Percentiles rank a stretch among this genome's conserved stretches.
phyloP scores from a whole-genome alignment of 2,329 filamentous ascomycete genomes.

The Aureobasidium sp. region DNA sequence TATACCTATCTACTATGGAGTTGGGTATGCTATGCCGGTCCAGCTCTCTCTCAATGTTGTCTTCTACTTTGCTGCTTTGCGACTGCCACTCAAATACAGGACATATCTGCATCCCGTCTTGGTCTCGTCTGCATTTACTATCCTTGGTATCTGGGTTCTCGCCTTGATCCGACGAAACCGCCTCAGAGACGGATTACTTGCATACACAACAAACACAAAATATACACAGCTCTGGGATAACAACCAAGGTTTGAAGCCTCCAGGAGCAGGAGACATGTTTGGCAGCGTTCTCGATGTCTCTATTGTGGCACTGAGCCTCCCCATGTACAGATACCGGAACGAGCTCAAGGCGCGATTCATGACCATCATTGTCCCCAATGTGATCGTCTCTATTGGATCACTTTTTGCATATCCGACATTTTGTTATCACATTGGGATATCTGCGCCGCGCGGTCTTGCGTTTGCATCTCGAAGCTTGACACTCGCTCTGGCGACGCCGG shows the following conservation, averaged over 20 bases:
- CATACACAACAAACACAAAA: conserved; percentile 45
- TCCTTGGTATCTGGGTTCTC: conserved; percentile 46
- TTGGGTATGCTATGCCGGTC: conserved; percentile 41
- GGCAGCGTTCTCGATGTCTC: conserved; percentile 47
- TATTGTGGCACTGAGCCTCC: conserved; percentile 51
- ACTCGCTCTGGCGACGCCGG: conserved; percentile 50
- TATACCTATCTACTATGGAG: conserved; percentile 46
- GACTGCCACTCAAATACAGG: conserved; percentile 41
- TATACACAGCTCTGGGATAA: conserved; percentile 46
- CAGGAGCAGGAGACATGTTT: conserved; percentile 51
- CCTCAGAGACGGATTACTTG: conserved; percentile 34
- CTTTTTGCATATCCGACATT: conserved; percentile 50
- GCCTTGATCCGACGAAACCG: conserved; percentile 36
- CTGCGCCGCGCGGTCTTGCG: conserved; percentile 42
- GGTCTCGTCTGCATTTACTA: conserved; percentile 45
- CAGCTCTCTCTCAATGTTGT: conserved; percentile 43
- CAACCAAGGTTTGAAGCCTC: conserved; percentile 24
- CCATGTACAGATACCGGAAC: conserved; percentile 52
- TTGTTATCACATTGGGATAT: conserved; percentile 48
- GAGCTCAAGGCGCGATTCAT: conserved; percentile 42
- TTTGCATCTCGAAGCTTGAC: conserved; percentile 51
- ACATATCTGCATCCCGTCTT: conserved; percentile 51
- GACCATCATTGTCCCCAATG: conserved; percentile 46
- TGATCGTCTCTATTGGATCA: conserved; percentile 43
- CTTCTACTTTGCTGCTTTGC: conserved; percentile 42